Evolutionary conservation across 768 basidiomycete species (phyloP).

Genomic region (Tulasnella sp.): DNA sequence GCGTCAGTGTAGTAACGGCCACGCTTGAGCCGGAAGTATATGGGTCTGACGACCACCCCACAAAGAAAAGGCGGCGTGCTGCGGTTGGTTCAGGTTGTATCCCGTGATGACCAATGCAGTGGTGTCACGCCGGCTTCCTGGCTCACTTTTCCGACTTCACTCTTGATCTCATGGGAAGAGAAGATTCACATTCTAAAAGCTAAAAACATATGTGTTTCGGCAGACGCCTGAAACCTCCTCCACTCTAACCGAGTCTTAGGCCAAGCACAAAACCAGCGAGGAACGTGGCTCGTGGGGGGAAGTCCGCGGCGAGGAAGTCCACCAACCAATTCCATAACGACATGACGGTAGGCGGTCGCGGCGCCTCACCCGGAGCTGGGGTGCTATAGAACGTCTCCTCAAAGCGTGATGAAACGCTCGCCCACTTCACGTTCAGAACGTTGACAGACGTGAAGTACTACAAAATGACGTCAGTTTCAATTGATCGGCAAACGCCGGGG

Average conservation of each 20-base stretch:
- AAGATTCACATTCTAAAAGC: no score
- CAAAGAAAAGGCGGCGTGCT: no score
- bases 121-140: no score
- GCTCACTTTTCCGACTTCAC: no score
- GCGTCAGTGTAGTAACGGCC: no score
- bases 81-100: no score
- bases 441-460: slow-evolving; percentile 73
- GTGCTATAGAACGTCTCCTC: slow-evolving; percentile 57
- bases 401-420: slow-evolving; percentile 48
- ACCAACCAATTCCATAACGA: slow-evolving; percentile 54
- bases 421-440: slow-evolving; percentile 74
- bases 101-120: no score
- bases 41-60: no score
- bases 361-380: slow-evolving; percentile 34
- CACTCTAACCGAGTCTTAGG: slow-evolving; percentile 62
- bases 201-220: no score
- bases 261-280: slow-evolving; percentile 74
- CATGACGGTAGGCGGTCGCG: slow-evolving; percentile 49
- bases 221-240: no score
- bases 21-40: no score
- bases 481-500: not conserved
- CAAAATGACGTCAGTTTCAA: not conserved
- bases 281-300: slow-evolving; percentile 84
- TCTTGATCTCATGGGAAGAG: no score
- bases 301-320: slow-evolving; percentile 83